phyloP scores from a whole-genome alignment of 306 rosid species.

The Ormosia emarginata region DNA sequence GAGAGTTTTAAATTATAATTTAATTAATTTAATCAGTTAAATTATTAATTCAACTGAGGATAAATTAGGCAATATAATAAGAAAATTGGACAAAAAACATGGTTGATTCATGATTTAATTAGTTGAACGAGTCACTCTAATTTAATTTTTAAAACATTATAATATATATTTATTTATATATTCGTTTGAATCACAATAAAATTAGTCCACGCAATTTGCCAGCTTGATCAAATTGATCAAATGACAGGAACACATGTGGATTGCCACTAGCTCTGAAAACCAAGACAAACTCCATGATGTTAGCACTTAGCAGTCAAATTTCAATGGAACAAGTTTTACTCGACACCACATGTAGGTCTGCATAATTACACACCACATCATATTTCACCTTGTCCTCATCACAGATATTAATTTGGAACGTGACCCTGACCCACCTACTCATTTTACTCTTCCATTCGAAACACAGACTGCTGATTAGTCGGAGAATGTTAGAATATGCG shows the following conservation, averaged over 20 bases:
- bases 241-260: constrained; percentile 22
- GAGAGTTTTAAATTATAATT: too few relatives aligned
- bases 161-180: not conserved
- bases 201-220: constrained; percentile 21
- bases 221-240: constrained; percentile 26
- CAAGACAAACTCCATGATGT: constrained; percentile 14
- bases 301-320: constrained; percentile 14
- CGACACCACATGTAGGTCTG: constrained; percentile 38
- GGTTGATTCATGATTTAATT: too few relatives aligned
- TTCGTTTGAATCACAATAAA: not conserved
- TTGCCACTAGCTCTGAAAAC: constrained; percentile 6
- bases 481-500: not conserved
- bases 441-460: not conserved
- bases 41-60: too few relatives aligned
- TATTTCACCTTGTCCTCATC: constrained; percentile 23
- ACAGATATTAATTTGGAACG: constrained; percentile 2
- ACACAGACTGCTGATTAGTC: not conserved
- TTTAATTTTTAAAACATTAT: too few relatives aligned
- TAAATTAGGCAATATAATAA: too few relatives aligned
- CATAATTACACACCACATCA: constrained; percentile 36
- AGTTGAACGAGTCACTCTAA: too few relatives aligned
- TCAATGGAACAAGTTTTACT: constrained; percentile 16
- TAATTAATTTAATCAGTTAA: too few relatives aligned
- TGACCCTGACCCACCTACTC: not conserved
- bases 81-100: too few relatives aligned